Percentiles rank a stretch among this genome's conserved stretches.
These are phyloP conservation scores for Mycena indigotica DNA, from an alignment of 768 basidiomycete genomes.

Conservation along the genomic window DNA sequence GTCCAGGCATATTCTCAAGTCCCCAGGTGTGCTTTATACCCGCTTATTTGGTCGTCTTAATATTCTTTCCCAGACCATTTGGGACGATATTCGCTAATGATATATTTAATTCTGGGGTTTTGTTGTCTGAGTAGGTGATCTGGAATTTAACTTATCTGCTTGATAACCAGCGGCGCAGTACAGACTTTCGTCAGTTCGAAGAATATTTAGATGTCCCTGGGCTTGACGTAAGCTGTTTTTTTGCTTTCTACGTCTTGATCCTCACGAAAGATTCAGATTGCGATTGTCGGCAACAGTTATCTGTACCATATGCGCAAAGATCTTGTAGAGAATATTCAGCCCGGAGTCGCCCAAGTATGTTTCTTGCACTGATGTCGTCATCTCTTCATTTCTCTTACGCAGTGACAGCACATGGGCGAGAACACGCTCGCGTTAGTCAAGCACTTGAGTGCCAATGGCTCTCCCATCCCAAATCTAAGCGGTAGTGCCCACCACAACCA, in stretches of 20 bases:
- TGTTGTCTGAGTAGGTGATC: constrained; percentile 78
- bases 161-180: constrained; percentile 47
- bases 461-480: constrained; percentile 65
- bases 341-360: constrained; percentile 69
- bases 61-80: constrained; percentile 61
- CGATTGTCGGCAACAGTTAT: constrained; percentile 89
- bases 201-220: constrained; percentile 89
- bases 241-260: not conserved
- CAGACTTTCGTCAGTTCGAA: constrained; percentile 94
- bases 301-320: constrained; percentile 95
- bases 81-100: constrained; percentile 91
- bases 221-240: constrained; percentile 66
- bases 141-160: not conserved
- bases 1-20: constrained; percentile 86
- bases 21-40: constrained; percentile 53
- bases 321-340: constrained; percentile 78
- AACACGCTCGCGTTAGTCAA: constrained; percentile 80
- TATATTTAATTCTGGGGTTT: constrained; percentile 87
- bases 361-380: not conserved
- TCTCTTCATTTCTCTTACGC: constrained; percentile 31
- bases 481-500: constrained; percentile 29
- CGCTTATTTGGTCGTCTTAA: not conserved
- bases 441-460: constrained; percentile 69
- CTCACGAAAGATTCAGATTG: constrained; percentile 58
- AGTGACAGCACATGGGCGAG: constrained; percentile 91